phyloP scores from a whole-genome alignment of 1,284 basidiomycete genomes.

The Ceratobasidium sp. region DNA sequence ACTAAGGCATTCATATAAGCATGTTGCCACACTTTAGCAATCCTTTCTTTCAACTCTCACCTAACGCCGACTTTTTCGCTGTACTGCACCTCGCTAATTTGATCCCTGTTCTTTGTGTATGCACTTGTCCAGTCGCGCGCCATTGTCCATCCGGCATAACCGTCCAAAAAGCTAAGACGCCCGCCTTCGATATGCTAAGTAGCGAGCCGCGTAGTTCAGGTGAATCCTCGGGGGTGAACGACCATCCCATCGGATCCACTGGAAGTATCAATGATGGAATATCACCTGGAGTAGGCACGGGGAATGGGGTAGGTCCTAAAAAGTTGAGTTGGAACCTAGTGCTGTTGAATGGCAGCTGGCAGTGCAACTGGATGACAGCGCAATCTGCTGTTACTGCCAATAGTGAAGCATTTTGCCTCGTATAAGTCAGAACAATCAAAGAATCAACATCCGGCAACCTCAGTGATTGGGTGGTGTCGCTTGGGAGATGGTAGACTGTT shows the following conservation, averaged over 20 bases:
- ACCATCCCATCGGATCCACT: conserved; percentile 92
- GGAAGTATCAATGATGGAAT: conserved; percentile 70
- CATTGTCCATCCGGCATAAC: conserved; percentile 66
- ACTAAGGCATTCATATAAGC: conserved; percentile 57
- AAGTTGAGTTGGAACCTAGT: background rate
- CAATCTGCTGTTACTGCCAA: background rate
- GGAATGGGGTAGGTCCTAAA: conserved; percentile 56
- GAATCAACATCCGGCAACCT: conserved; percentile 19
- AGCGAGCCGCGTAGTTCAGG: conserved; percentile 71
- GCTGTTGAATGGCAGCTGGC: conserved; percentile 50
- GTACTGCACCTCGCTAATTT: conserved; percentile 83
- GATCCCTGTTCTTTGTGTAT: conserved; percentile 72
- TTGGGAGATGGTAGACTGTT: conserved; percentile 20
- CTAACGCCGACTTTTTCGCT: conserved; percentile 86
- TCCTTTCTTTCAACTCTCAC: conserved; percentile 56
- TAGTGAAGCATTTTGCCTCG: background rate
- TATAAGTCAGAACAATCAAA: conserved; percentile 16
- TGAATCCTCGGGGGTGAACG: conserved; percentile 42
- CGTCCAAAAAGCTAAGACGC: conserved; percentile 85
- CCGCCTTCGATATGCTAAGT: conserved; percentile 75
- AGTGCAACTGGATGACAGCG: conserved; percentile 64
- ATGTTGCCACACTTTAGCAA: conserved; percentile 24
- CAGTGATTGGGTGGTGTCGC: background rate
- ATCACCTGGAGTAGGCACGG: conserved; percentile 49
- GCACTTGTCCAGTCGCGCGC: conserved; percentile 77